phyloP scores from a whole-genome alignment of 495 filamentous ascomycete genomes.

The Lepidopterella palustris region DNA sequence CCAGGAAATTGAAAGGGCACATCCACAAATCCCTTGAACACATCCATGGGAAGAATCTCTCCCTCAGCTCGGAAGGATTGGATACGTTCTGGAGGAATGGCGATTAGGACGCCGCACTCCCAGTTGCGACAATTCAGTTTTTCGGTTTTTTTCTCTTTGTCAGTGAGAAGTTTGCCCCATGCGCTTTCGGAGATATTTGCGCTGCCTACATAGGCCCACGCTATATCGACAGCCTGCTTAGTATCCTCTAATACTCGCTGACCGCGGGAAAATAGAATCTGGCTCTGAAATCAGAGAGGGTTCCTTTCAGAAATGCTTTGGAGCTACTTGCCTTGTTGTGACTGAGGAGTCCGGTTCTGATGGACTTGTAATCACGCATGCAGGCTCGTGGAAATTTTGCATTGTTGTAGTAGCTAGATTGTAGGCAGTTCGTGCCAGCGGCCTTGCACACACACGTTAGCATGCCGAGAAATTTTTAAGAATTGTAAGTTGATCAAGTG shows the following conservation, averaged over 20 bases:
- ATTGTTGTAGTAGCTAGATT: slow-evolving; percentile 58
- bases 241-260: slow-evolving; percentile 18
- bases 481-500: neutral
- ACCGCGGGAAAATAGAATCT: slow-evolving; percentile 59
- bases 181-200: slow-evolving; percentile 89
- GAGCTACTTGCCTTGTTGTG: slow-evolving; percentile 65
- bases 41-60: slow-evolving; percentile 35
- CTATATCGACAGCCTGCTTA: slow-evolving; percentile 15
- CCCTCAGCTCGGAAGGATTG: neutral
- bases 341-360: slow-evolving; percentile 63
- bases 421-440: slow-evolving; percentile 73
- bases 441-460: slow-evolving; percentile 25
- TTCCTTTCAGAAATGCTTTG: neutral
- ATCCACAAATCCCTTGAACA: slow-evolving; percentile 56
- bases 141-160: slow-evolving; percentile 52
- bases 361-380: slow-evolving; percentile 68
- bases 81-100: slow-evolving; percentile 31
- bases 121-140: slow-evolving; percentile 88
- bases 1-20: slow-evolving; percentile 67
- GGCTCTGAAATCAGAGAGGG: neutral
- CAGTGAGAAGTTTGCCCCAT: slow-evolving; percentile 73
- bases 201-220: slow-evolving; percentile 87
- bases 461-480: no score
- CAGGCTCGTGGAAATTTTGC: slow-evolving; percentile 61
- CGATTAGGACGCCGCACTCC: slow-evolving; percentile 87